Percentiles rank a stretch among this genome's conserved stretches.
Conservation (phyloP, 768 basidiomycete species). For the Chalciporus chontae region DNA sequence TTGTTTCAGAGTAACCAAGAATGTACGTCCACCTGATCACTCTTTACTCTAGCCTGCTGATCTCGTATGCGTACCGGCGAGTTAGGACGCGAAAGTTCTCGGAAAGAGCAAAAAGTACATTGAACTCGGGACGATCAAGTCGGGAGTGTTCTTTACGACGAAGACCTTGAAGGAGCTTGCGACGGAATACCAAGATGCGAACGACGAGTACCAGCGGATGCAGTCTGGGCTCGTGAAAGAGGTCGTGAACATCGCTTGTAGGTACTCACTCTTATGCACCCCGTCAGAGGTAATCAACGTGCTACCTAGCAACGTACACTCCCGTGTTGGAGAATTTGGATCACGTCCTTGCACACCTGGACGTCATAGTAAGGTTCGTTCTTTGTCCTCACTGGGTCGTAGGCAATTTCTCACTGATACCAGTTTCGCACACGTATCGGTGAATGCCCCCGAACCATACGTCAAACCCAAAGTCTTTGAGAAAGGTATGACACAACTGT, state of each 20-base stretch:
- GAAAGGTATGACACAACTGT: slow-evolving; percentile 51
- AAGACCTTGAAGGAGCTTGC: slow-evolving; percentile 65
- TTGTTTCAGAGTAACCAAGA: slow-evolving; percentile 89
- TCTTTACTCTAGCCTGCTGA: not conserved
- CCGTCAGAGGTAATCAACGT: not conserved
- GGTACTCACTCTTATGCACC: slow-evolving; percentile 21
- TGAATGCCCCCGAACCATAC: slow-evolving; percentile 83
- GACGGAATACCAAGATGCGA: slow-evolving; percentile 66
- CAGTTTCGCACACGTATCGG: slow-evolving; percentile 90
- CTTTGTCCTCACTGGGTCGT: not conserved
- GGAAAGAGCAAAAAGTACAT: slow-evolving; percentile 64
- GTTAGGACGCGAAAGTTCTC: slow-evolving; percentile 76
- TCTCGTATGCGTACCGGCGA: not conserved
- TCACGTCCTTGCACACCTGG: slow-evolving; percentile 80
- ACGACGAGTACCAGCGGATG: slow-evolving; percentile 64
- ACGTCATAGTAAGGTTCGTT: slow-evolving; percentile 81
- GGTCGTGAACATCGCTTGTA: slow-evolving; percentile 89
- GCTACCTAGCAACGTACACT: slow-evolving; percentile 77
- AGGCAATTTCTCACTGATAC: not conserved
- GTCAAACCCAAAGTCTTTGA: slow-evolving; percentile 79
- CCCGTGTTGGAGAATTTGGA: slow-evolving; percentile 85
- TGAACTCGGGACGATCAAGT: slow-evolving; percentile 82
- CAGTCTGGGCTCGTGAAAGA: slow-evolving; percentile 88
- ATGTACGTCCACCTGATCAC: slow-evolving; percentile 46
- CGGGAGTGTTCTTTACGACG: slow-evolving; percentile 88